These are phyloP conservation scores for Mixia osmundae DNA, from an alignment of 1,284 basidiomycete genomes.

Conservation along the genomic window DNA sequence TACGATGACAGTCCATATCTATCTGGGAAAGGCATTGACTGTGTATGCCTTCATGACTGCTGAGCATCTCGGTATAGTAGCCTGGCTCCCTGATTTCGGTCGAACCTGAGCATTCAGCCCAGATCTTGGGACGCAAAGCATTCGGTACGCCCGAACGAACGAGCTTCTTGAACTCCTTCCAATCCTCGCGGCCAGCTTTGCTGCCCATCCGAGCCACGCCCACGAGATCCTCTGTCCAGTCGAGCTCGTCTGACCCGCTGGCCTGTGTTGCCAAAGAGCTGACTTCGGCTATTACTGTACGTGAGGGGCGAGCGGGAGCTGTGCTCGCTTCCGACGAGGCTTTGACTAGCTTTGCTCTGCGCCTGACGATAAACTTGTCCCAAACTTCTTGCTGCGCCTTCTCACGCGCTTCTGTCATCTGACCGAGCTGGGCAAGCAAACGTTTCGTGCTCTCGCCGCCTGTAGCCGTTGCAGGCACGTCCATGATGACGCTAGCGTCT, in stretches of 20 bases:
- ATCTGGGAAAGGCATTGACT: conserved; percentile 51
- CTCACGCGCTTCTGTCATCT: conserved; percentile 67
- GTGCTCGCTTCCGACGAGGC: conserved; percentile 11
- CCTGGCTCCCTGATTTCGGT: conserved; percentile 81
- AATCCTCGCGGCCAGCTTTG: conserved; percentile 43
- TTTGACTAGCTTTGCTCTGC: conserved; percentile 21
- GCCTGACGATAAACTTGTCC: conserved; percentile 59
- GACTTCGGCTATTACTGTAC: conserved; percentile 24
- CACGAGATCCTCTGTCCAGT: conserved; percentile 30
- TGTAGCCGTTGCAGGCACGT: conserved; percentile 8
- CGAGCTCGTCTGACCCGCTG: conserved; percentile 26
- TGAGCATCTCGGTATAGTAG: conserved; percentile 59
- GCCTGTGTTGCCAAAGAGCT: conserved; percentile 1
- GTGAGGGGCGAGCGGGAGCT: conserved; percentile 15
- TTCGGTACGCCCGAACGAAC: conserved; percentile 69
- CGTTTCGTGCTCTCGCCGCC: conserved; percentile 46
- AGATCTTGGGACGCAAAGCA: conserved; percentile 48
- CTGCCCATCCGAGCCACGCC: conserved; percentile 70
- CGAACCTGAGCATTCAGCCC: conserved; percentile 78
- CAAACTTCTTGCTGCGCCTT: conserved; percentile 48
- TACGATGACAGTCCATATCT: conserved; percentile 9
- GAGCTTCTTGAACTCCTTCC: conserved; percentile 51
- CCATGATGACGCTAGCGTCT: conserved; percentile 2
- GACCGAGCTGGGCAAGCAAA: conserved; percentile 55
- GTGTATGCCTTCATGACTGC: conserved; percentile 30